phyloP scores from a whole-genome alignment of 805 yeast genomes.

The Candida multigemmis region DNA sequence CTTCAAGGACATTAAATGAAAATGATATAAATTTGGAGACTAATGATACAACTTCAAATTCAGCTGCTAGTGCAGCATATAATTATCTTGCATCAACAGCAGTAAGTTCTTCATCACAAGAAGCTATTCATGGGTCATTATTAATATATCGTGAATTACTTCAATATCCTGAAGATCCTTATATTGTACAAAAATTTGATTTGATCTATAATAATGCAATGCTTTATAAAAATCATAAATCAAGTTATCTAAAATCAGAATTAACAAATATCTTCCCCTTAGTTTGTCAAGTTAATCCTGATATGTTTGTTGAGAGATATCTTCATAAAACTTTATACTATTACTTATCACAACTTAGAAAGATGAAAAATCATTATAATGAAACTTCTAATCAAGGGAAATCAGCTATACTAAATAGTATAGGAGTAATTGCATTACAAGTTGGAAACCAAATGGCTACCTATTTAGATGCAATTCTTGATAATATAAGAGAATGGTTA shows the following conservation, averaged over 20 bases:
- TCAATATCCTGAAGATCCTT: slow-evolving; percentile 56
- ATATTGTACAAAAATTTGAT: slow-evolving; percentile 62
- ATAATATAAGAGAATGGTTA: slow-evolving; percentile 73
- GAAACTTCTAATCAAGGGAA: slow-evolving; percentile 46
- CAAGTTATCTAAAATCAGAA: slow-evolving; percentile 69
- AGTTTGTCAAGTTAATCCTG: slow-evolving; percentile 69
- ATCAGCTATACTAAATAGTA: slow-evolving; percentile 64
- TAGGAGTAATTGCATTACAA: slow-evolving; percentile 76
- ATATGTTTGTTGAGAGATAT: slow-evolving; percentile 68
- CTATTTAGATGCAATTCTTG: slow-evolving; percentile 80
- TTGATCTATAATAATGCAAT: slow-evolving; percentile 70
- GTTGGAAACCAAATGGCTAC: slow-evolving; percentile 81
- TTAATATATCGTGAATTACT: slow-evolving; percentile 76
- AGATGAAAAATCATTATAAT: slow-evolving; percentile 38
- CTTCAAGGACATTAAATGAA: slow-evolving; percentile 48
- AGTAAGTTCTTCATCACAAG: slow-evolving; percentile 29
- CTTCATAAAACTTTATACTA: slow-evolving; percentile 72
- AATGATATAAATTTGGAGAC: slow-evolving; percentile 7
- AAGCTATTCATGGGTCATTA: slow-evolving; percentile 79
- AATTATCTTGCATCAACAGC: slow-evolving; percentile 12
- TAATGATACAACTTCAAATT: slow-evolving; percentile 3
- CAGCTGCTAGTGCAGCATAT: slow-evolving; percentile 9
- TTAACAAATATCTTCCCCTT: slow-evolving; percentile 79
- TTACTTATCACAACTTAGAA: slow-evolving; percentile 69
- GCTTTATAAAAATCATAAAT: slow-evolving; percentile 68